phyloP scores from a whole-genome alignment of 768 basidiomycete genomes.

The Russula compacta region DNA sequence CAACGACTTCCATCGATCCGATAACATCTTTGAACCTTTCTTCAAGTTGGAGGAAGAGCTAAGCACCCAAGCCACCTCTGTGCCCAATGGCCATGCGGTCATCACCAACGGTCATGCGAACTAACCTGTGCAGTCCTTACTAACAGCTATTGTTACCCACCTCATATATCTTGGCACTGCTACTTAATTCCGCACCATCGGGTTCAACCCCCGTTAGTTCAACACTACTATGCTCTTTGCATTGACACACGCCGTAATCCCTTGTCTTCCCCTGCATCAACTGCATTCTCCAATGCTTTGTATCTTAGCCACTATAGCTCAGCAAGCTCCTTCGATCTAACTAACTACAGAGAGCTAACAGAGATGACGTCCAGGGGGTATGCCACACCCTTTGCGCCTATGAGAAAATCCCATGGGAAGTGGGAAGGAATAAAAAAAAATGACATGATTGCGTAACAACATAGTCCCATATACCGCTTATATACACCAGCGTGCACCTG shows the following conservation, averaged over 20 bases:
- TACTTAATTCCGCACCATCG: constrained; percentile 8
- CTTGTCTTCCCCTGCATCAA: constrained; percentile 27
- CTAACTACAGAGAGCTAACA: not conserved
- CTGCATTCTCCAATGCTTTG: constrained; percentile 23
- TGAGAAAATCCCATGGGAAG: not conserved
- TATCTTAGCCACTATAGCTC: constrained; percentile 3
- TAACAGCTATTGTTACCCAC: constrained; percentile 19
- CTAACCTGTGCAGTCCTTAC: constrained; percentile 5
- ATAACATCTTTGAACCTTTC: constrained; percentile 85
- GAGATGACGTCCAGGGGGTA: not conserved
- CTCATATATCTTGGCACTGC: not conserved
- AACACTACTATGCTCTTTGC: constrained; percentile 13
- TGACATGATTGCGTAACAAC: not conserved
- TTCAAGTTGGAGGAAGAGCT: constrained; percentile 64
- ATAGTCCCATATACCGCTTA: not conserved
- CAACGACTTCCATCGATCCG: constrained; percentile 82
- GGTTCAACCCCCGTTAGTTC: constrained; percentile 20
- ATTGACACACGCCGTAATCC: constrained; percentile 19
- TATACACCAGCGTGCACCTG: not conserved
- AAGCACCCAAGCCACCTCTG: constrained; percentile 26
- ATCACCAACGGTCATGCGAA: constrained; percentile 22
- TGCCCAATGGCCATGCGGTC: constrained; percentile 2
- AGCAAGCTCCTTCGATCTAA: not conserved
- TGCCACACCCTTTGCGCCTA: not conserved
- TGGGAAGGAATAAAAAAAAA: not conserved